Conservation (phyloP, 2,329 filamentous ascomycete genomes). For the Fusarium citri region DNA sequence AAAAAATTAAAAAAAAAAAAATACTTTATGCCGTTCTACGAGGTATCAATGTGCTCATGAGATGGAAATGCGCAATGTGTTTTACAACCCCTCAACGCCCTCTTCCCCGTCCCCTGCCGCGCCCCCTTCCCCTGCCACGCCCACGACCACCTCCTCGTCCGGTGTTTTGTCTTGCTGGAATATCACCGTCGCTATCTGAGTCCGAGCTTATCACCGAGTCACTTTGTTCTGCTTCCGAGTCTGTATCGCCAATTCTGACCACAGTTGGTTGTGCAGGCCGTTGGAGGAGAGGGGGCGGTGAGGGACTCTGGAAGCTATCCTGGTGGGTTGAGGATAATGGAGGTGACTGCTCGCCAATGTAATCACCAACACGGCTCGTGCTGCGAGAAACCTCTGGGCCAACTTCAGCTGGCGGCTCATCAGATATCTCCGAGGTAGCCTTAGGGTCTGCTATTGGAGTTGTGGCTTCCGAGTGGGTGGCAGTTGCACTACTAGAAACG, state of each 20-base stretch:
- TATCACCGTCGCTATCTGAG: constrained; percentile 40
- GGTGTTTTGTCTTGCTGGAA: constrained; percentile 39
- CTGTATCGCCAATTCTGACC: constrained; percentile 44
- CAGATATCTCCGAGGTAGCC: not conserved
- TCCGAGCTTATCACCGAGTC: constrained; percentile 27
- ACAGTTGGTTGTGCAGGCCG: constrained; percentile 32
- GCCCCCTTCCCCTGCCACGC: constrained; percentile 17
- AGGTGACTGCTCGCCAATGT: not conserved
- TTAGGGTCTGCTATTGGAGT: not conserved
- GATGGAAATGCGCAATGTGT: constrained; percentile 2
- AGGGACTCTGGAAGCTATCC: constrained; percentile 32
- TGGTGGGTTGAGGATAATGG: constrained; percentile 10
- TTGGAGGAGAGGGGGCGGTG: constrained; percentile 13
- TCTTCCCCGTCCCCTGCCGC: constrained; percentile 33
- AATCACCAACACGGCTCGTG: not conserved
- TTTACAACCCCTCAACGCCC: constrained; percentile 5
- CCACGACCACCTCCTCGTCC: constrained; percentile 43
- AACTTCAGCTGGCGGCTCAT: not conserved
- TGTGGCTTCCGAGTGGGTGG: constrained; percentile 11
- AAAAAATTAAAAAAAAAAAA: not conserved
- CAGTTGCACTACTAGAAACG: constrained; percentile 5
- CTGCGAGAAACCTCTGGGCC: not conserved
- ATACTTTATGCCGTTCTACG: not conserved
- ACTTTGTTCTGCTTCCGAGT: constrained; percentile 34
- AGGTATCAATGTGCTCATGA: constrained; percentile 17